phyloP scores from a whole-genome alignment of 768 basidiomycete species.

The Collybia nuda region DNA sequence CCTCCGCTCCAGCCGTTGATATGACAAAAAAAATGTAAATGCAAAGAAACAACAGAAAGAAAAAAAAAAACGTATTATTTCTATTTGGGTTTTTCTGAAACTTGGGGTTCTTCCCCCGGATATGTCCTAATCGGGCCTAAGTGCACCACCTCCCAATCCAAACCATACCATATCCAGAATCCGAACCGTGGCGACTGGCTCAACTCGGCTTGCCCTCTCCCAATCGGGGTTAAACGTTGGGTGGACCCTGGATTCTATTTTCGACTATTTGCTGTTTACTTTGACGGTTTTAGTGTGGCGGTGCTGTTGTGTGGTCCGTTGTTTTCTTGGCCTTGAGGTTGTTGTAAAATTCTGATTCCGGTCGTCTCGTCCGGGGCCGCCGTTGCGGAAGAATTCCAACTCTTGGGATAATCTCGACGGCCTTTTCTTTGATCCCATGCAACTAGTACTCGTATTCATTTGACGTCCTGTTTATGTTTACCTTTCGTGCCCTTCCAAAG shows the following conservation, averaged over 20 bases:
- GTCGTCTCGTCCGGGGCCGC: conserved; percentile 27
- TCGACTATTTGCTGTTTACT: too few relatives aligned
- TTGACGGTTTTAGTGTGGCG: too few relatives aligned
- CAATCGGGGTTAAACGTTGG: too few relatives aligned
- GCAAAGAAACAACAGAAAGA: background rate
- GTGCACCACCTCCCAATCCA: too few relatives aligned
- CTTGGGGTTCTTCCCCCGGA: background rate
- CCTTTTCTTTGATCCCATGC: conserved; percentile 6
- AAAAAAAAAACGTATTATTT: conserved; percentile 7
- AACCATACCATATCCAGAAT: too few relatives aligned
- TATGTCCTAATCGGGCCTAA: conserved; percentile 13
- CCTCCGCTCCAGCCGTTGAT: conserved; percentile 35
- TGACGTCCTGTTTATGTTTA: background rate
- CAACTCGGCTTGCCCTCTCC: too few relatives aligned
- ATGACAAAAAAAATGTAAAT: conserved; percentile 32
- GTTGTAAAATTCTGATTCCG: conserved; percentile 19
- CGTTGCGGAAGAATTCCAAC: too few relatives aligned
- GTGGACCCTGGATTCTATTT: too few relatives aligned
- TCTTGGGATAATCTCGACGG: conserved; percentile 4
- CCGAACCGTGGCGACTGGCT: too few relatives aligned
- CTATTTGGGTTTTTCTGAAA: too few relatives aligned
- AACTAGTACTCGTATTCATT: too few relatives aligned
- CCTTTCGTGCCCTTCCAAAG: background rate
- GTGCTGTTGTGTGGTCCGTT: background rate
- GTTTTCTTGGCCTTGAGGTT: conserved; percentile 5